phyloP scores from a whole-genome alignment of 352 stramenopile species.

The Phytophthora pini region DNA sequence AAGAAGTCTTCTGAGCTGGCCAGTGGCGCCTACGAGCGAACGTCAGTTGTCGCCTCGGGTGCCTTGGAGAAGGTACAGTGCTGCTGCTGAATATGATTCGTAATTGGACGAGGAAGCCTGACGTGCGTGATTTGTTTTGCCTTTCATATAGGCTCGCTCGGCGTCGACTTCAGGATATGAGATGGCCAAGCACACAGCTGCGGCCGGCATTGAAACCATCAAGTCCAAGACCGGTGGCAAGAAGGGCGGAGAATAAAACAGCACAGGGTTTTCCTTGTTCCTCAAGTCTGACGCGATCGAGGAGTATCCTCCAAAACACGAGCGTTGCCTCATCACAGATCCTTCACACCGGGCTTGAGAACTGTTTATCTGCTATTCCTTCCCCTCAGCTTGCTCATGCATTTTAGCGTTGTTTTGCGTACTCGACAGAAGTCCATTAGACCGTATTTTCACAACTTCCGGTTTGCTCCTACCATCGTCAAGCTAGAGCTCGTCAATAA shows the following conservation, averaged over 20 bases:
- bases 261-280: constrained; percentile 3
- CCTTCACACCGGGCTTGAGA: constrained; percentile 7
- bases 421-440: constrained; percentile 35
- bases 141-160: constrained; percentile 53
- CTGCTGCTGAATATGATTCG: not conserved
- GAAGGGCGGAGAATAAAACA: constrained; percentile 57
- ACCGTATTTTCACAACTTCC: constrained; percentile 5
- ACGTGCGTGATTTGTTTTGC: constrained; percentile 10
- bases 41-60: constrained; percentile 68
- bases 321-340: constrained; percentile 20
- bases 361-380: constrained; percentile 21
- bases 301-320: constrained; percentile 19
- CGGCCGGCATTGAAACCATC: constrained; percentile 73
- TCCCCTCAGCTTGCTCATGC: constrained; percentile 20
- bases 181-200: constrained; percentile 82
- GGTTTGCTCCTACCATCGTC: not conserved
- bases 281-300: constrained; percentile 10
- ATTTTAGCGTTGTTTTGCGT: constrained; percentile 37
- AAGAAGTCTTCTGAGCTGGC: constrained; percentile 81
- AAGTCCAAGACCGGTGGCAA: constrained; percentile 79
- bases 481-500: too few relatives aligned
- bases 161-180: constrained; percentile 69
- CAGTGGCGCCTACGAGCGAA: constrained; percentile 64
- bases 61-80: constrained; percentile 68
- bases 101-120: constrained; percentile 5